phyloP scores from a whole-genome alignment of 2,329 filamentous ascomycete genomes.

The Exophiala viscosa region DNA sequence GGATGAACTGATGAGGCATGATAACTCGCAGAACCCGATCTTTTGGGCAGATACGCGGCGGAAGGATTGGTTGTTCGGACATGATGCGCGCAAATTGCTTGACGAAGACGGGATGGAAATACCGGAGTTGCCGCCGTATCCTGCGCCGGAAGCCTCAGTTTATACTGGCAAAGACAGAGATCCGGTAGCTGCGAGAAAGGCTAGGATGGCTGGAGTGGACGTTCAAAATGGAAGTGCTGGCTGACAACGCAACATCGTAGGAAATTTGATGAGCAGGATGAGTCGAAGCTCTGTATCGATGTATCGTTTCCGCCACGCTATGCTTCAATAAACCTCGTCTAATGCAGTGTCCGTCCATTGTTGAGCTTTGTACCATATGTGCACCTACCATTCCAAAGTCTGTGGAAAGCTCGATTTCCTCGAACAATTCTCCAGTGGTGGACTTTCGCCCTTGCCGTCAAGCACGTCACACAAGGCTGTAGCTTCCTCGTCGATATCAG shows the following conservation, averaged over 20 bases:
- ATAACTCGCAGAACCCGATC: constrained; percentile 30
- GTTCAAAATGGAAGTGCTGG: neutral
- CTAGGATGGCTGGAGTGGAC: neutral
- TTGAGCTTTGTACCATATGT: no score
- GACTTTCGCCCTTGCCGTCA: constrained; percentile 10
- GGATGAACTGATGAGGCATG: constrained; percentile 30
- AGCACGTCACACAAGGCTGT: constrained; percentile 20
- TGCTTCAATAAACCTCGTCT: no score
- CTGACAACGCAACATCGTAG: neutral
- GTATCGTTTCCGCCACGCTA: no score
- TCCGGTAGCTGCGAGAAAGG: neutral
- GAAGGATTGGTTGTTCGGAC: constrained; percentile 32
- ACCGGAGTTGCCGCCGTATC: constrained; percentile 15
- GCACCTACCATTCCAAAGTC: constrained; percentile 19
- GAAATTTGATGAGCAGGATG: no score
- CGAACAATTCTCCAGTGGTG: constrained; percentile 14
- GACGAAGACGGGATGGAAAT: constrained; percentile 6
- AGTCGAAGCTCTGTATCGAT: no score
- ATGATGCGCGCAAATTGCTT: constrained; percentile 20
- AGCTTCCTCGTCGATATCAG: constrained; percentile 19
- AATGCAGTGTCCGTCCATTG: no score
- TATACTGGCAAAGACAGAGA: constrained; percentile 3
- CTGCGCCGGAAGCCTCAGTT: constrained; percentile 9
- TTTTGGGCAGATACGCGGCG: constrained; percentile 30
- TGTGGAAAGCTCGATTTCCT: constrained; percentile 14